phyloP scores from a whole-genome alignment of 148 eudicot genomes.

The Chenopodium berlandieri region DNA sequence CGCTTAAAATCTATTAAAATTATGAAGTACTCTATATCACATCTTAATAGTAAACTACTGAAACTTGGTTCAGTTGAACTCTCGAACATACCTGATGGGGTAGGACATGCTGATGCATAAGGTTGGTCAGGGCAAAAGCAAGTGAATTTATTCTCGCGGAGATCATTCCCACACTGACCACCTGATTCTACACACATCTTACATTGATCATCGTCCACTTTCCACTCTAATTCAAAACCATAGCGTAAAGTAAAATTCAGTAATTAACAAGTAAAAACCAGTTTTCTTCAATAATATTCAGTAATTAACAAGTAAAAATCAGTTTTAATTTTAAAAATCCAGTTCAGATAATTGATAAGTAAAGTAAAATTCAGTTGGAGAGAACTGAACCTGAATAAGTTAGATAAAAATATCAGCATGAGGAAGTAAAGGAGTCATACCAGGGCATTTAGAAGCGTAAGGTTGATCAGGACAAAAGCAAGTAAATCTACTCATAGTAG shows the following conservation, averaged over 20 bases:
- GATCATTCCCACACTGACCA: constrained; percentile 13
- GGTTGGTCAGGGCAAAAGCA: constrained; percentile 15
- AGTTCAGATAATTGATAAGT: not conserved
- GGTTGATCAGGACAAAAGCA: constrained; percentile 48
- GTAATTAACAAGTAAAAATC: too few species aligned
- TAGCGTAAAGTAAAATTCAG: too few species aligned
- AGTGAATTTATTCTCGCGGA: not conserved
- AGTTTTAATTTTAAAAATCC: not conserved
- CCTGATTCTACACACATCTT: constrained; percentile 19
- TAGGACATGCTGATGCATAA: not conserved
- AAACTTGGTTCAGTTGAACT: not conserved
- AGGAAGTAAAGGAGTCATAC: constrained; percentile 9
- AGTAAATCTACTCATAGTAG: constrained; percentile 25
- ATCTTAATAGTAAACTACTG: too few species aligned
- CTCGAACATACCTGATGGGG: not conserved
- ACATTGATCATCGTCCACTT: too few species aligned
- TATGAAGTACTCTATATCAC: too few species aligned
- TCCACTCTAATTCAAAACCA: too few species aligned
- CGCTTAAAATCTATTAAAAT: not conserved
- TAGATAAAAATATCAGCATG: not conserved
- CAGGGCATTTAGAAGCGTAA: constrained; percentile 10
- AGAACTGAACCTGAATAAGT: not conserved
- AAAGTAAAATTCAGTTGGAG: not conserved
- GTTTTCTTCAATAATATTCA: too few species aligned
- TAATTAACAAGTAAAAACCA: too few species aligned